Evolutionary conservation across 306 rosid genomes (phyloP).

Genomic region (Gastrolobium bilobum): DNA sequence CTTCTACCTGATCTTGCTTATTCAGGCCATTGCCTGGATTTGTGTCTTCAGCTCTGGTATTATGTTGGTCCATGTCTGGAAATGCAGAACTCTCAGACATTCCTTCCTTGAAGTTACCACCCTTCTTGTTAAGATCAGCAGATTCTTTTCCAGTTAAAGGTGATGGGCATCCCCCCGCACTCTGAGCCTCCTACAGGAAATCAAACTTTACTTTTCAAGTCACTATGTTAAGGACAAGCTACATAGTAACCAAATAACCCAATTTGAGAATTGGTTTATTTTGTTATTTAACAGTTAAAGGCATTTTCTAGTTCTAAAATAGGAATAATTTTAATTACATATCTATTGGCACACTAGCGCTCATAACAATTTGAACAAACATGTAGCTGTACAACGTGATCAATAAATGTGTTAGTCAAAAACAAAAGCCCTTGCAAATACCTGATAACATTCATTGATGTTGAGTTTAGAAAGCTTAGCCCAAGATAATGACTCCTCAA

Average conservation of each 20-base stretch:
- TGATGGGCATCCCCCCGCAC: constrained; percentile 61
- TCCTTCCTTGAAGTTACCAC: constrained; percentile 71
- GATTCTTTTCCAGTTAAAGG: constrained; percentile 60
- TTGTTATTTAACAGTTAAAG: constrained; percentile 29
- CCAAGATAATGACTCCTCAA: constrained; percentile 64
- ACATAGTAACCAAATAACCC: constrained; percentile 49
- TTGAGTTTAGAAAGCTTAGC: constrained; percentile 73
- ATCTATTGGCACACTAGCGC: neutral
- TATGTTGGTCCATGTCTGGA: constrained; percentile 61
- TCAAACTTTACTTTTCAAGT: constrained; percentile 61
- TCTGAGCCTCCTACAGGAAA: constrained; percentile 76
- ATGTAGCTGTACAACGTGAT: constrained; percentile 32
- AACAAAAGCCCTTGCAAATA: constrained; percentile 40
- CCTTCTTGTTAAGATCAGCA: constrained; percentile 55
- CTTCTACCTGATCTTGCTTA: constrained; percentile 56
- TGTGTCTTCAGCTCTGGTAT: constrained; percentile 57
- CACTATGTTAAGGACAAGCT: constrained; percentile 51
- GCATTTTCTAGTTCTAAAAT: constrained; percentile 18
- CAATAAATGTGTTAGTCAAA: constrained; percentile 30
- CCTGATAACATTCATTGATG: constrained; percentile 65
- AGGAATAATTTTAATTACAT: constrained; percentile 28
- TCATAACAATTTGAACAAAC: constrained; percentile 18
- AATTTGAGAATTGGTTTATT: constrained; percentile 42
- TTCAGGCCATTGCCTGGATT: constrained; percentile 58
- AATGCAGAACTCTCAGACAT: constrained; percentile 77